phyloP scores from a whole-genome alignment of 306 rosid genomes.

The Pueraria montana region DNA sequence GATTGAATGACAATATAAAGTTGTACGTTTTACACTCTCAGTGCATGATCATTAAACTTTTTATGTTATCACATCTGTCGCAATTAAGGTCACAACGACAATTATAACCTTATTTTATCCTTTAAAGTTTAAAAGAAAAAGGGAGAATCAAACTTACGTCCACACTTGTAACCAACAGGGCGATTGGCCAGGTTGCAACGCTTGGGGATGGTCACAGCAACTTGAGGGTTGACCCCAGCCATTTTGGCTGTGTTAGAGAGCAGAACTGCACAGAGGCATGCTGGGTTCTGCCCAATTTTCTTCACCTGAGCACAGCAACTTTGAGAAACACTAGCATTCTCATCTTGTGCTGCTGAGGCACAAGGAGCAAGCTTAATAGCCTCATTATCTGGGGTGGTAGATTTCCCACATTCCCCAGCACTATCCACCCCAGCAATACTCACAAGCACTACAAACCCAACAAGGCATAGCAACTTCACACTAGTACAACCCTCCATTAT shows the following conservation, averaged over 20 bases:
- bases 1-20: too few species aligned
- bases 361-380: slow-evolving; percentile 71
- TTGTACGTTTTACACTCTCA: too few species aligned
- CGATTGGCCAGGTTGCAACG: slow-evolving; percentile 72
- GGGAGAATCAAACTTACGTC: slow-evolving; percentile 54
- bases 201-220: slow-evolving; percentile 72
- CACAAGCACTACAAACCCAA: slow-evolving; percentile 53
- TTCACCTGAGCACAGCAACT: slow-evolving; percentile 63
- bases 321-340: slow-evolving; percentile 58
- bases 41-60: too few species aligned
- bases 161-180: slow-evolving; percentile 77
- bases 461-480: slow-evolving; percentile 51
- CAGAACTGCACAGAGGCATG: slow-evolving; percentile 68
- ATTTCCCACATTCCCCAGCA: slow-evolving; percentile 70
- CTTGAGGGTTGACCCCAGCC: slow-evolving; percentile 55
- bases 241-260: slow-evolving; percentile 63
- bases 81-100: too few species aligned
- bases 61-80: too few species aligned
- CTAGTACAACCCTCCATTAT: slow-evolving; percentile 48
- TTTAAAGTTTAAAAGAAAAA: too few species aligned
- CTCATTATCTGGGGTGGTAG: slow-evolving; percentile 63
- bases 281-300: slow-evolving; percentile 61
- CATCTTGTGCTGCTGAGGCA: slow-evolving; percentile 65
- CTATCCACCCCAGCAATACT: slow-evolving; percentile 45
- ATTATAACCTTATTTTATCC: too few species aligned